A percentile compares a stretch with the other conserved stretches of the same genome.
Conservation (phyloP, 257 asterid species). For the Solanum bukasovii region DNA sequence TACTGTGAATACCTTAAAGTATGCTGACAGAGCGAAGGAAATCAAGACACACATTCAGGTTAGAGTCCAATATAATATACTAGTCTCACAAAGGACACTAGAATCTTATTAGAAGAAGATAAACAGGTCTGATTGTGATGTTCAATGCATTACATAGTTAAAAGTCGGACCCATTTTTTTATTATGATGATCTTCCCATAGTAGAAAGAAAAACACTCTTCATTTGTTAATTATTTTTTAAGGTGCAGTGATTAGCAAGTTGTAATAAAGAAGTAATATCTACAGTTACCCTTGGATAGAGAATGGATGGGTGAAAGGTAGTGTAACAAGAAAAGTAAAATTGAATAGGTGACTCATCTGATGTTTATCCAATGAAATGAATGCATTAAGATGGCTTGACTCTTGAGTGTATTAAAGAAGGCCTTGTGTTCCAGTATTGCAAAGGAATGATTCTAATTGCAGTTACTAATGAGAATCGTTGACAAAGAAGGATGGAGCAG, state of each 20-base stretch:
- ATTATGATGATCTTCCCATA: background rate
- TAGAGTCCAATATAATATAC: conserved; percentile 2
- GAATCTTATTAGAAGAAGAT: background rate
- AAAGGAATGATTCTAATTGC: background rate
- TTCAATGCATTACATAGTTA: background rate
- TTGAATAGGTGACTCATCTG: background rate
- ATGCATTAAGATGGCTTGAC: background rate
- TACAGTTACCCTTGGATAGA: background rate
- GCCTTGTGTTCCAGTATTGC: background rate
- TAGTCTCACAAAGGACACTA: background rate
- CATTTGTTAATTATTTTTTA: background rate
- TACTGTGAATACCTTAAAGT: conserved; percentile 84
- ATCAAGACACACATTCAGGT: conserved; percentile 96
- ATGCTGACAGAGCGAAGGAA: conserved; percentile 94
- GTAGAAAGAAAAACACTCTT: background rate
- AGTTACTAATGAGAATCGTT: background rate
- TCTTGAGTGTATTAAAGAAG: background rate
- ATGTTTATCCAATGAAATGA: background rate
- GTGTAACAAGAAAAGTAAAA: background rate
- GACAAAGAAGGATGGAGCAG: background rate
- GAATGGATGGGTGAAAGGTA: background rate
- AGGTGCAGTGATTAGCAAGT: background rate
- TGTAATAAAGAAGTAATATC: background rate
- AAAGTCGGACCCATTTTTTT: background rate
- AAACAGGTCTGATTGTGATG: background rate